These are phyloP conservation scores for Pleurotus tuber-regium DNA, from an alignment of 768 basidiomycete genomes.

Conservation along the genomic window DNA sequence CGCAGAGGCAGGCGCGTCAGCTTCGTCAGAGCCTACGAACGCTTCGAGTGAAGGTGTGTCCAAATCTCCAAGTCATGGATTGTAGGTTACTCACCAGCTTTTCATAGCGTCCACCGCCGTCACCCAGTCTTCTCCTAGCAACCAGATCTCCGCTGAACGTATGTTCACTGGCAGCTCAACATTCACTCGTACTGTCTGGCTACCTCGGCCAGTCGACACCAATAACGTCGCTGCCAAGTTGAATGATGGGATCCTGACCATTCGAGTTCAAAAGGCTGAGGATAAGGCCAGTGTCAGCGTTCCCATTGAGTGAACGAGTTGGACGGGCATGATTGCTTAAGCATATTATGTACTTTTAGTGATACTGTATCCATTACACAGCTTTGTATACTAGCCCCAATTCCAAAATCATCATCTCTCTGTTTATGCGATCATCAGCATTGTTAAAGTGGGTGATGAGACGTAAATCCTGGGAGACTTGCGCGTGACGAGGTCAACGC, in stretches of 20 bases:
- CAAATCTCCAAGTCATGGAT: background rate
- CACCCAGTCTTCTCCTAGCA: constrained; percentile 25
- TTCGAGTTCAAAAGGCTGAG: constrained; percentile 58
- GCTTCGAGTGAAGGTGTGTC: constrained; percentile 29
- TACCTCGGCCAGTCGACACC: constrained; percentile 61
- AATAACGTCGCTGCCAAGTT: constrained; percentile 61
- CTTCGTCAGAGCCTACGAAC: constrained; percentile 19
- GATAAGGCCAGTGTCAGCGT: constrained; percentile 56
- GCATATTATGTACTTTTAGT: background rate
- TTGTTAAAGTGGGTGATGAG: background rate
- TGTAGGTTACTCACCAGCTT: background rate
- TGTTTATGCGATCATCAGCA: background rate
- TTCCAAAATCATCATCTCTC: background rate
- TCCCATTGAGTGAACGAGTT: constrained; percentile 30
- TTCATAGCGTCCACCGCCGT: constrained; percentile 18
- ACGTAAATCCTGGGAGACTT: no score
- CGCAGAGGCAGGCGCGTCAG: constrained; percentile 9
- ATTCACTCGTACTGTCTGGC: constrained; percentile 71
- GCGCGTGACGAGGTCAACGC: background rate
- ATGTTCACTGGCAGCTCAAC: constrained; percentile 50
- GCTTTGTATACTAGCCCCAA: no score
- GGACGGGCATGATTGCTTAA: no score
- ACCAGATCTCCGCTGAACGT: constrained; percentile 58
- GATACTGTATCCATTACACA: background rate
- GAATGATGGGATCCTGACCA: constrained; percentile 64